Percentiles rank a stretch among this genome's conserved stretches.
Conservation (phyloP, 208 protist species). For the Crithidia bombi region DNA sequence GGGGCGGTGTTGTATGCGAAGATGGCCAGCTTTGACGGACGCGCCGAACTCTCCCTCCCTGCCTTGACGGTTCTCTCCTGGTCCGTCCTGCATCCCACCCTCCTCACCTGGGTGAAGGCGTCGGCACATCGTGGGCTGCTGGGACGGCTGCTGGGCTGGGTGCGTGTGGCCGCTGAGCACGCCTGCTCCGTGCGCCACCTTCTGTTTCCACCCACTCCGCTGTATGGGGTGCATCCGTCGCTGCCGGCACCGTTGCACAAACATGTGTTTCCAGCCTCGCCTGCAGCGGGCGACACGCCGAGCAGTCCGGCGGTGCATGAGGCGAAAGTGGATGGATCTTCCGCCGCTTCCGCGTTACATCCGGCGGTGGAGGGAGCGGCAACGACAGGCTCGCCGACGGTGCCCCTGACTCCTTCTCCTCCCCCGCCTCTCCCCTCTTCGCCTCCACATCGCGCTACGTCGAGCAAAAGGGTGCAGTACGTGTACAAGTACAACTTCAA, state of each 20-base stretch:
- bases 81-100: slow-evolving; percentile 46
- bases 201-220: slow-evolving; percentile 17
- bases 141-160: slow-evolving; percentile 8
- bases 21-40: slow-evolving; percentile 51
- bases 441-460: not conserved
- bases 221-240: slow-evolving; percentile 18
- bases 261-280: not conserved
- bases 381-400: not conserved
- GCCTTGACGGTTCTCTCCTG: slow-evolving; percentile 45
- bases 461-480: slow-evolving; percentile 24
- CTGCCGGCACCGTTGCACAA: slow-evolving; percentile 16
- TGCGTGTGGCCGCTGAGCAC: slow-evolving; percentile 15
- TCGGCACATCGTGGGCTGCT: slow-evolving; percentile 6
- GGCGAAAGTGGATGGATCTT: too few relatives aligned
- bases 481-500: slow-evolving; percentile 37
- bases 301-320: too few relatives aligned
- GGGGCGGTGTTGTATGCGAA: slow-evolving; percentile 46
- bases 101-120: slow-evolving; percentile 23
- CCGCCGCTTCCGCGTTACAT: not conserved
- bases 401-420: not conserved
- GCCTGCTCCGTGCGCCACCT: slow-evolving; percentile 8
- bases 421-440: not conserved
- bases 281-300: not conserved
- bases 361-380: not conserved
- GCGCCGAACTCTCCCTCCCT: slow-evolving; percentile 37